Evolutionary conservation across 768 basidiomycete genomes (phyloP).

Genomic region (Naganishia vishniacii): DNA sequence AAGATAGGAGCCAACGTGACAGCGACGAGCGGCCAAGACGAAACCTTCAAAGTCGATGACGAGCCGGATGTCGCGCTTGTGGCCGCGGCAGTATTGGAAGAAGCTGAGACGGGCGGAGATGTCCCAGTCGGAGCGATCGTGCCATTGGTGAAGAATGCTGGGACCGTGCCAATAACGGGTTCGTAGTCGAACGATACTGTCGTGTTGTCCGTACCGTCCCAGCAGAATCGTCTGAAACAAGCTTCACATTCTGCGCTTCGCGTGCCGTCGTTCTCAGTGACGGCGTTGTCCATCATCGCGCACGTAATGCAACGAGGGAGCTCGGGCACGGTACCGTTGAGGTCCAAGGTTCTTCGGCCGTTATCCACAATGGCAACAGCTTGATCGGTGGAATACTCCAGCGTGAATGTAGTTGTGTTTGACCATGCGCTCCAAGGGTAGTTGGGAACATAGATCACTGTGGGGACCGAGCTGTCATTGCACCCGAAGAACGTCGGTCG

Average conservation of each 20-base stretch:
- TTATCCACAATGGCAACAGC: constrained; percentile 61
- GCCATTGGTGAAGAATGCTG: constrained; percentile 30
- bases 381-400: constrained; percentile 59
- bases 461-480: constrained; percentile 56
- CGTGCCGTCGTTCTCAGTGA: constrained; percentile 34
- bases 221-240: constrained; percentile 47
- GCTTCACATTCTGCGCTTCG: constrained; percentile 39
- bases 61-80: not conserved
- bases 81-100: not conserved
- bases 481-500: constrained; percentile 71
- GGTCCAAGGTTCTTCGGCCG: constrained; percentile 53
- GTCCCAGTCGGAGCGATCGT: not conserved
- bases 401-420: constrained; percentile 61
- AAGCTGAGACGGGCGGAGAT: not conserved
- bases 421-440: constrained; percentile 55
- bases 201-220: constrained; percentile 43
- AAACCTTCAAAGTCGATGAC: not conserved
- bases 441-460: constrained; percentile 68
- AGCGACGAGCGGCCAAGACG: not conserved
- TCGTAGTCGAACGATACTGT: constrained; percentile 34
- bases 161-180: constrained; percentile 38
- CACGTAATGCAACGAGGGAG: constrained; percentile 68
- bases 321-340: constrained; percentile 56
- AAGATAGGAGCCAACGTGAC: not conserved
- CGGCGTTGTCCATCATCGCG: constrained; percentile 58